Evolutionary conservation across 1,139 yeast species (phyloP), one percentile per base, ranked within the genome.

Genomic region (Eremothecium cymbalariae): DNA sequence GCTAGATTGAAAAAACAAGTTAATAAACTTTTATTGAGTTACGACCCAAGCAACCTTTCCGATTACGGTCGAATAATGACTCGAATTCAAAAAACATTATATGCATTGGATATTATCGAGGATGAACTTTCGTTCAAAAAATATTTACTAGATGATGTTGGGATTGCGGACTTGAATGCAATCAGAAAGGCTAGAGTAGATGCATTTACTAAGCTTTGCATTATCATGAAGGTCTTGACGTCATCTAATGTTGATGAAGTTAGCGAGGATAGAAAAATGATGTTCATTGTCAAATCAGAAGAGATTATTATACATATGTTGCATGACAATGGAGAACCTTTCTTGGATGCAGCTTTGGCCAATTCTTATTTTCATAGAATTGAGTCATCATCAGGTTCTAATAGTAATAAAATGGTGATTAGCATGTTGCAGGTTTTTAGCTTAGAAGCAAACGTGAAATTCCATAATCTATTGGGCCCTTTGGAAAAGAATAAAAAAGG

Each of bases 401-500:
- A 83, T 43, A 59, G 67, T 24, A 75, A 83, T 43, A 67, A 68
- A 18, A 61, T 85, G 3, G 63, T 66, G 11, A 70, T 88, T 51
- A 72, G 70, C 18, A 68, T 72, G 62, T 60, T 86, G 43, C 85
- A 80, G 50, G 88, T 85, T 0, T 70, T 78, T 48, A 84, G 84
- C 48, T 60, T 82, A 40, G 74, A 73, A 34, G 62, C 64, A n/a
- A 60, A 69, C 18, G 72, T 84, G 0, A 55, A 68, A 1, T 83
- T 78, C 50, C 90, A 94, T 0, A 86, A 83, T 42, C 59, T 90
- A 25, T 60, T 88, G 21, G 64, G 79, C 0, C 85, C 88, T 2
- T 62, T 52, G 13, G 33, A 11, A 11, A 39, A 36, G 25, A 40
- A 37, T 12, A 38, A 32, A 4, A 11, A 12, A 4, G 26, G 23